Evolutionary conservation across 306 rosid species (phyloP).

Genomic region (Neltuma alba): DNA sequence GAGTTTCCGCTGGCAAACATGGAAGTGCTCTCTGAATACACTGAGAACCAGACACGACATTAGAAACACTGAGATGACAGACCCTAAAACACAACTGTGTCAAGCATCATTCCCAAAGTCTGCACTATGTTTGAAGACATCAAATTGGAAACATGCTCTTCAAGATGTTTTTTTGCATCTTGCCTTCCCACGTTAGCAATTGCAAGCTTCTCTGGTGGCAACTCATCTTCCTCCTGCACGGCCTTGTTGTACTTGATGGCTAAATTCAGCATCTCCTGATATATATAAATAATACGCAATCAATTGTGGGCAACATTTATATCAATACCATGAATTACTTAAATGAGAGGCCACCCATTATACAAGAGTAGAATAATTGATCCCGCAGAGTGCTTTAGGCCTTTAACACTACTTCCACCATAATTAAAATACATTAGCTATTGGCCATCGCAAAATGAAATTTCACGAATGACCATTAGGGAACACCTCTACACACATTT

Average conservation of each 20-base stretch:
- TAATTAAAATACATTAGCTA: background rate
- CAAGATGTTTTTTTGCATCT: conserved; percentile 96
- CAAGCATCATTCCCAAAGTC: conserved; percentile 95
- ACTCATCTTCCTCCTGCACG: conserved; percentile 95
- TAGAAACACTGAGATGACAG: conserved; percentile 1
- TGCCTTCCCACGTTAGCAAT: conserved; percentile 81
- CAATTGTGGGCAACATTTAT: background rate
- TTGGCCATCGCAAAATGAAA: background rate
- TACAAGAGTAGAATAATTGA: background rate
- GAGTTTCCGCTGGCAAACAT: background rate
- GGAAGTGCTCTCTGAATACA: background rate
- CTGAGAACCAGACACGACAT: background rate
- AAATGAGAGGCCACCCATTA: background rate
- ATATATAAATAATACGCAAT: background rate
- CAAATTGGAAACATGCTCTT: conserved; percentile 91
- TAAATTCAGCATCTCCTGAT: conserved; percentile 82
- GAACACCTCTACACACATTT: background rate
- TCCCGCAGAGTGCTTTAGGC: background rate
- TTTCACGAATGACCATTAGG: background rate
- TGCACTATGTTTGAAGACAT: conserved; percentile 96
- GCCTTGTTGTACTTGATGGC: conserved; percentile 92
- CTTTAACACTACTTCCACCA: background rate
- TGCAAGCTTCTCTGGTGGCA: conserved; percentile 89
- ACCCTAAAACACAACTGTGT: conserved; percentile 85
- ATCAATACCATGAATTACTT: background rate